A percentile compares a stretch with the other conserved stretches of the same genome.
Evolutionary conservation across 768 basidiomycete genomes (phyloP).

Genomic region (Paxillus rubicundulus): DNA sequence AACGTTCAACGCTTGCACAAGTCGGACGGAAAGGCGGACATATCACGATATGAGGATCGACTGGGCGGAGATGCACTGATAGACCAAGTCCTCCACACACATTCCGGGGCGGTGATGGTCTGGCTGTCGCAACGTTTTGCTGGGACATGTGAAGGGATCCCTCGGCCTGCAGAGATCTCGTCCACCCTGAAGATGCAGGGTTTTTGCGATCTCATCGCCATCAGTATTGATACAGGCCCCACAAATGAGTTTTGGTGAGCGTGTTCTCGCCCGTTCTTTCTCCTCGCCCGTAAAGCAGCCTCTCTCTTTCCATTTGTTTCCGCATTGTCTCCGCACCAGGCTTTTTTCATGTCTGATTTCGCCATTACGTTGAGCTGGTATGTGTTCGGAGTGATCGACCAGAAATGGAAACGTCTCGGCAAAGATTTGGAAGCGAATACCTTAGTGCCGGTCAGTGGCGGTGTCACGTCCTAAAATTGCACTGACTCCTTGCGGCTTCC

Average conservation of each 20-base stretch:
- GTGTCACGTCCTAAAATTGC: conserved; percentile 18
- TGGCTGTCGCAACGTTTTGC: background rate
- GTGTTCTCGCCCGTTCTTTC: conserved; percentile 21
- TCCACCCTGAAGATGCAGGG: background rate
- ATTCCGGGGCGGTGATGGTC: too few species aligned
- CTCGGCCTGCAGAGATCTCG: background rate
- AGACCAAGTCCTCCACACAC: too few species aligned
- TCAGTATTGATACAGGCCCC: background rate
- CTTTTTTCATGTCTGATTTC: background rate
- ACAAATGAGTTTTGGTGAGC: background rate
- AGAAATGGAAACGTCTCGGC: too few species aligned
- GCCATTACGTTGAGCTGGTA: background rate
- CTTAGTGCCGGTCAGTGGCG: conserved; percentile 20
- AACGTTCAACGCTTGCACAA: too few species aligned
- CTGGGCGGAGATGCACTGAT: too few species aligned
- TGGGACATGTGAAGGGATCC: background rate
- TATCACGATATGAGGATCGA: too few species aligned
- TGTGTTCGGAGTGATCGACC: background rate
- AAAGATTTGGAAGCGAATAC: background rate
- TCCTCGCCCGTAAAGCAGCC: conserved; percentile 6
- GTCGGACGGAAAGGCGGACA: too few species aligned
- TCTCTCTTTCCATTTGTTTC: background rate
- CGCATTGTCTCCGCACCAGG: conserved; percentile 24
- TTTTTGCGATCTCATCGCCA: background rate
- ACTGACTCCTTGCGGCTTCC: conserved; percentile 5